Evolutionary conservation across 177 flowering plant genomes (phyloP), one percentile per base, ranked within the genome.

Genomic region (Vitis hybrid): DNA sequence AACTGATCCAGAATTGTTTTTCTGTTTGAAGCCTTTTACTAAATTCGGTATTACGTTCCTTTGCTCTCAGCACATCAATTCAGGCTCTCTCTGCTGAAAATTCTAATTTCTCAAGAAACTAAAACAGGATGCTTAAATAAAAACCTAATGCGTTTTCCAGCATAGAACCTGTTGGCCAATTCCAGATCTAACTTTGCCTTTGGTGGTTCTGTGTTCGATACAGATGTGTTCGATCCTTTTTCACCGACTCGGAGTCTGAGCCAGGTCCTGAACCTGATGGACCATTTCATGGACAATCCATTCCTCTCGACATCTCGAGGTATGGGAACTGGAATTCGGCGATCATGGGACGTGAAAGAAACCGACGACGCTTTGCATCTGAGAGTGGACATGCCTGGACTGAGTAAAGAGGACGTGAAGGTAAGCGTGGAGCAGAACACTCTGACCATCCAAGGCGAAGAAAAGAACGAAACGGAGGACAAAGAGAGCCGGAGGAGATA

Each of bases 221-320:
- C 48, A 89, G 94, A 81, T 70, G 84, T 75, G 73, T 62, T 88
- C 26, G 89, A 85, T 72, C 91, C 89, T 0, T 82, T 87, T 32
- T 64, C 77, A 4, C 74, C 88, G 9, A 67, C 82, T 13, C 80
- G 83, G 74, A 84, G 81, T 65, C 61, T 90, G 68, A 80, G 86
- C 82, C 91, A 87, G 70, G 74, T 88, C 11, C 69, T 90, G 71
- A 88, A 90, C 67, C 18, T 84, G 76, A 80, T 90, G 91, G 91
- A 87, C 67, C 88, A 81, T 40, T 63, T 85, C 45, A 70, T 82
- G 82, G 87, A 83, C 17, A 72, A 73, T 18, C 88, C 88, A 1
- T 65, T 80, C 65, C 11, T 66, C 7, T 8, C 74, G 1, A 56
- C 75, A 0, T 55, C 82, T 1, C 61, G 86, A 12, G 83, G 85